Conservation (phyloP, 2,329 filamentous ascomycete species). For the Aspergillus tubingensis region DNA sequence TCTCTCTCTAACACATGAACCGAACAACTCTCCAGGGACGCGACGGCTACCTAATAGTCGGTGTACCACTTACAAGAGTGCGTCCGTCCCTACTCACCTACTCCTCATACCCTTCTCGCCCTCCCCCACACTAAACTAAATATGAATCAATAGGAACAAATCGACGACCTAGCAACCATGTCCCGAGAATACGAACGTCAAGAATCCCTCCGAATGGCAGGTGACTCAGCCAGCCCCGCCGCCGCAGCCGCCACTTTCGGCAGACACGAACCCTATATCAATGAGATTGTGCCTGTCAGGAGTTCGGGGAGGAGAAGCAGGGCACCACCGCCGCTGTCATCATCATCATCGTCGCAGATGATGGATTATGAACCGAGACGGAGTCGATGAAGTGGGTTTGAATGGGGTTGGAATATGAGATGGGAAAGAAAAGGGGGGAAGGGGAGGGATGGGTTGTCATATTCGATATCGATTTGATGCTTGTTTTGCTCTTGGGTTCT, state of each 20-base stretch:
- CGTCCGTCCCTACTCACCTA: too few species aligned
- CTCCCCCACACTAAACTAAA: slow-evolving; percentile 1
- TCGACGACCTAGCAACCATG: slow-evolving; percentile 50
- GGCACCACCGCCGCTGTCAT: slow-evolving; percentile 12
- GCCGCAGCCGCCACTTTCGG: slow-evolving; percentile 14
- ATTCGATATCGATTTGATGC: neutral
- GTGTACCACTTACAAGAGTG: slow-evolving; percentile 48
- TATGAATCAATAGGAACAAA: slow-evolving; percentile 45
- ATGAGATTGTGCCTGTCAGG: slow-evolving; percentile 44
- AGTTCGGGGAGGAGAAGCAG: slow-evolving; percentile 31
- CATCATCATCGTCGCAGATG: too few species aligned
- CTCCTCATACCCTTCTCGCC: too few species aligned
- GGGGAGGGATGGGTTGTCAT: too few species aligned
- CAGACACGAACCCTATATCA: slow-evolving; percentile 44
- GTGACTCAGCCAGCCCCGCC: slow-evolving; percentile 20
- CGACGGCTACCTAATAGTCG: slow-evolving; percentile 52
- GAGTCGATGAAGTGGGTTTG: slow-evolving; percentile 4
- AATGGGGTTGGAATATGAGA: too few species aligned
- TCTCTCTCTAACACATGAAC: neutral
- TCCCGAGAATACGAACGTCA: slow-evolving; percentile 52
- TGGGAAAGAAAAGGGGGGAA: too few species aligned
- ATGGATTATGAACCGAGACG: slow-evolving; percentile 34
- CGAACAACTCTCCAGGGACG: slow-evolving; percentile 40
- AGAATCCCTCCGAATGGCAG: slow-evolving; percentile 48
- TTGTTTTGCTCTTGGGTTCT: neutral